These are phyloP conservation scores for Cladorrhinum sp. DNA, from an alignment of 2,329 filamentous ascomycete genomes.

Conservation along the genomic window DNA sequence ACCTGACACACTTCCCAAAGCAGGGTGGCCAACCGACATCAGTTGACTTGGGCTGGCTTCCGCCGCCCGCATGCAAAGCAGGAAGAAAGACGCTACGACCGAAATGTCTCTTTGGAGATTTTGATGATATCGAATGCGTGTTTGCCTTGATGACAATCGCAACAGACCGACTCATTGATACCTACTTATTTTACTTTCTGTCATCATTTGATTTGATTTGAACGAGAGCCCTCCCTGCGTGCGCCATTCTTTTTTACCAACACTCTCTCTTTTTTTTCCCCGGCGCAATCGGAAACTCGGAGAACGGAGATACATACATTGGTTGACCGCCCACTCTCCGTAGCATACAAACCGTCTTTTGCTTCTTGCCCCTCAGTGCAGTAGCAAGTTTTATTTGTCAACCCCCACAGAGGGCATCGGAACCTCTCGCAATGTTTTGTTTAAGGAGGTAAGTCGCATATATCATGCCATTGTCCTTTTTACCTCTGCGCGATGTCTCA, in stretches of 20 bases:
- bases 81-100: not conserved
- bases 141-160: too few relatives aligned
- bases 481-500: not conserved
- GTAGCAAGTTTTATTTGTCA: too few relatives aligned
- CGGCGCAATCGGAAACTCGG: not conserved
- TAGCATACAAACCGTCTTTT: too few relatives aligned
- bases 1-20: not conserved
- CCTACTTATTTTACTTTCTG: too few relatives aligned
- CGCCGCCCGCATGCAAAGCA: not conserved
- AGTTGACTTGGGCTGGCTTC: not conserved
- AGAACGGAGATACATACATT: not conserved
- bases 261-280: not conserved
- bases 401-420: not conserved
- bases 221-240: too few relatives aligned
- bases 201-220: too few relatives aligned
- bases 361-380: too few relatives aligned
- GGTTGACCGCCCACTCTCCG: not conserved
- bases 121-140: not conserved
- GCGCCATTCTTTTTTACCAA: too few relatives aligned
- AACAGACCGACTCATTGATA: not conserved
- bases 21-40: not conserved
- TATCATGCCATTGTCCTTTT: too few relatives aligned
- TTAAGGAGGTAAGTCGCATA: conserved; percentile 50
- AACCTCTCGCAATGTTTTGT: conserved; percentile 52
- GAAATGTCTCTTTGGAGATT: not conserved